Conservation (phyloP, 768 basidiomycete genomes). For the Dictyophora rubrovolvata region DNA sequence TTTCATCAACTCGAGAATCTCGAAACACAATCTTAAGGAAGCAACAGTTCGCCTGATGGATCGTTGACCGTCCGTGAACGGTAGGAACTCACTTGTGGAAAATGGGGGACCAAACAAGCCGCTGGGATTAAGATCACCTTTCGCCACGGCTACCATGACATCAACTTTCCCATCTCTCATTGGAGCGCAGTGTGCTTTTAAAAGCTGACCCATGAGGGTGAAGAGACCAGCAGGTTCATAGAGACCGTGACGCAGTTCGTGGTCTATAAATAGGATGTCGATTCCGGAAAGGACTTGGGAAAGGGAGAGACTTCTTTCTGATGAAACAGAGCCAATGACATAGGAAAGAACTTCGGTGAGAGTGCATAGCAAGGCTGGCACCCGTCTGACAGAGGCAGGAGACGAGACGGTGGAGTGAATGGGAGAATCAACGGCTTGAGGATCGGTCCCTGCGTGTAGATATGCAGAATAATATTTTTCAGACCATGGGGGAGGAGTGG, state of each 20-base stretch:
- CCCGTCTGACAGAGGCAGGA: constrained; percentile 66
- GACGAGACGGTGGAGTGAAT: constrained; percentile 26
- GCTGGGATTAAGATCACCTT: constrained; percentile 17
- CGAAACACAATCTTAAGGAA: constrained; percentile 75
- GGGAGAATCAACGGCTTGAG: not conserved
- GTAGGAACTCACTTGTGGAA: not conserved
- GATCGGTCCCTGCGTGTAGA: constrained; percentile 6
- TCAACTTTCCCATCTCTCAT: constrained; percentile 83
- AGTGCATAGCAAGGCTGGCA: constrained; percentile 50
- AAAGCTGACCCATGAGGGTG: constrained; percentile 62
- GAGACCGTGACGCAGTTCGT: constrained; percentile 65
- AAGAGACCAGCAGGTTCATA: constrained; percentile 79
- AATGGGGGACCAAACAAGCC: not conserved
- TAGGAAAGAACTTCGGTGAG: constrained; percentile 73
- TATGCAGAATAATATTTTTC: constrained; percentile 12
- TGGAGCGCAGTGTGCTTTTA: constrained; percentile 88
- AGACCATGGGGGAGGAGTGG: constrained; percentile 18
- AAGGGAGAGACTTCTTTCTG: constrained; percentile 15
- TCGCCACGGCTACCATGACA: constrained; percentile 67
- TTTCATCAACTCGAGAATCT: constrained; percentile 92
- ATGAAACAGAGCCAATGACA: constrained; percentile 69
- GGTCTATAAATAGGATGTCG: constrained; percentile 73
- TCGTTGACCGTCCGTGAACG: constrained; percentile 47
- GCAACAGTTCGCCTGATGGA: constrained; percentile 28
- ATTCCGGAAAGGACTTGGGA: constrained; percentile 54